Conservation (phyloP, 192 early-diverging fungal species). For the Rhizophlyctis rosea region DNA sequence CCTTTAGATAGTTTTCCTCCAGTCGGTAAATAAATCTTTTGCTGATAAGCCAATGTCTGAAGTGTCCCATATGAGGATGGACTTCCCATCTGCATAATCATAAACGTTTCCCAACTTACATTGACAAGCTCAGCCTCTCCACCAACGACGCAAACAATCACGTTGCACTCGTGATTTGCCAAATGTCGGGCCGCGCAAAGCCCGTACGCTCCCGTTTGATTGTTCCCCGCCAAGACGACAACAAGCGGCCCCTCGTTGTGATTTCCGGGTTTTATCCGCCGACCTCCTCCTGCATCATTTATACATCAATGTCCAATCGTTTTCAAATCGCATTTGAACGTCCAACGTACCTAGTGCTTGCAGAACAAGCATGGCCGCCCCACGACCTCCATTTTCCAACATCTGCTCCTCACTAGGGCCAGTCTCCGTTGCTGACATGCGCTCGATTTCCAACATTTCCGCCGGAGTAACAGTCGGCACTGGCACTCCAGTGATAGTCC, state of each 20-base stretch:
- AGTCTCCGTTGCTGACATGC: slow-evolving; percentile 50
- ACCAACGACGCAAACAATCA: slow-evolving; percentile 49
- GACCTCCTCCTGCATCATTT: slow-evolving; percentile 48
- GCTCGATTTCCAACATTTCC: slow-evolving; percentile 71
- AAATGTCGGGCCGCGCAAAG: slow-evolving; percentile 72
- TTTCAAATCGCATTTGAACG: background rate
- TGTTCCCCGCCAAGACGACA: slow-evolving; percentile 73
- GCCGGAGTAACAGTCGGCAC: slow-evolving; percentile 58
- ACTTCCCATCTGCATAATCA: too few relatives aligned
- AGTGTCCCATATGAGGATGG: background rate
- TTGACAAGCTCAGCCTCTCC: slow-evolving; percentile 37
- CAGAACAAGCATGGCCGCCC: slow-evolving; percentile 67
- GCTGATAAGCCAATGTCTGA: slow-evolving; percentile 42
- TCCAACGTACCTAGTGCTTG: slow-evolving; percentile 56
- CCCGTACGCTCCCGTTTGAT: slow-evolving; percentile 67
- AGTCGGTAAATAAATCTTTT: slow-evolving; percentile 43
- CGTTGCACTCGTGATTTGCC: slow-evolving; percentile 73
- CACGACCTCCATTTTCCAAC: slow-evolving; percentile 77
- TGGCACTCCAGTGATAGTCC: slow-evolving; percentile 36
- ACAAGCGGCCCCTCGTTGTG: slow-evolving; percentile 71
- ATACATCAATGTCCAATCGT: background rate
- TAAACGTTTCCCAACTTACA: too few relatives aligned
- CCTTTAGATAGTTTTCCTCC: slow-evolving; percentile 46
- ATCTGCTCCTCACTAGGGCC: slow-evolving; percentile 69
- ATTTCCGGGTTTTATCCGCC: slow-evolving; percentile 73